Base-by-base conservation (phyloP, 129 eudicot species). In the Flaveria sonorensis region DNA sequence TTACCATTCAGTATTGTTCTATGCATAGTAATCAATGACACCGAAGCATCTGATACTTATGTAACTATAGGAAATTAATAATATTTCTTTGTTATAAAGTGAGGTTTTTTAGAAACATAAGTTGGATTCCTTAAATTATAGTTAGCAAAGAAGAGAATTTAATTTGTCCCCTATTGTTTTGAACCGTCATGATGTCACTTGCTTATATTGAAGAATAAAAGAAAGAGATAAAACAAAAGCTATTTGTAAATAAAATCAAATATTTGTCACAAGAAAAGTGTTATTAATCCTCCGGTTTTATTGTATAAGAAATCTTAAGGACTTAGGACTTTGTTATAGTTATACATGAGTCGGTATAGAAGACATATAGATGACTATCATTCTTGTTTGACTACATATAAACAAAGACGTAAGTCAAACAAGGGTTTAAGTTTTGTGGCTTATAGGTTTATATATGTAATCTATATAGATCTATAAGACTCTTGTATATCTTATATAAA, bases 341-440 rank as follows among this genome's bases (percentile, higher is more conserved):
- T 28, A 72, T 56, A 79, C 83, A 73, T 24, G 69, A 64, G 74
- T 80, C 43, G 40, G 52, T 71, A 80, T 60, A 67, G 30, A 80
- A 26, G 80, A 68, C 71, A 81, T 55, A 47, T 74, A 81, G 76
- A 56, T 60, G 70, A 60, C 19, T 53, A 74, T 57, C 52, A n/a
- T 55, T 73, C 75, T 23, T 68, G 84, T 73, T 65, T 80, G 79
- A 80, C 84, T 30, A 73, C 71, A 80, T 80, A 80, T 80, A 80
- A 80, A 80, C 84, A 80, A 73, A 80, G 84, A 73, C 43, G 55
- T 50, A 80, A 65, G 84, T 74, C 84, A 74, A 81, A 67, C 80
- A 56, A 56, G 55, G 51, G 39, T 74, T 70, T 74, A 40, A 39
- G 15, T 47, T 51, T 43, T 20, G 10, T 30, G 45, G 69, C 43